Conservation (phyloP, 768 basidiomycete species). For the Boletus rubroflammeus region DNA sequence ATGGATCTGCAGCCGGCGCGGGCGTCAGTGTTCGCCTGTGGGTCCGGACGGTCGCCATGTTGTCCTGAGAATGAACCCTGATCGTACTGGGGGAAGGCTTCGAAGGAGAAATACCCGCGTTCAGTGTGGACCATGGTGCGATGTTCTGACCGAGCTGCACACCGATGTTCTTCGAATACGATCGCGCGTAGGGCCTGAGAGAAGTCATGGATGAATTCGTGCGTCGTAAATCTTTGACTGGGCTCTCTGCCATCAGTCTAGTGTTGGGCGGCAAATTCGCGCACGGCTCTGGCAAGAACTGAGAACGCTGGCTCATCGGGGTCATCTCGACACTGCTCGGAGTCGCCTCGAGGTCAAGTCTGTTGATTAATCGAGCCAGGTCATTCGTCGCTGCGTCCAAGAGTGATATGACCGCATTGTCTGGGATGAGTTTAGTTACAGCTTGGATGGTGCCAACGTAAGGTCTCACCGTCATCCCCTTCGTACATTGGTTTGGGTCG, state of each 20-base stretch:
- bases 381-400: constrained; percentile 81
- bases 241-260: constrained; percentile 32
- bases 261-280: constrained; percentile 34
- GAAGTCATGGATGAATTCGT: constrained; percentile 44
- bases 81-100: constrained; percentile 28
- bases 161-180: constrained; percentile 19
- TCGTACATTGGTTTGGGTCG: constrained; percentile 49
- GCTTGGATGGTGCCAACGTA: neutral
- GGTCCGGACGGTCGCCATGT: constrained; percentile 22
- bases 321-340: constrained; percentile 53
- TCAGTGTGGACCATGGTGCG: constrained; percentile 56
- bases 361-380: constrained; percentile 71
- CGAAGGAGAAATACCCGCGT: constrained; percentile 37
- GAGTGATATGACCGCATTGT: constrained; percentile 57
- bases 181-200: constrained; percentile 47
- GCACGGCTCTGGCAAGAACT: constrained; percentile 13
- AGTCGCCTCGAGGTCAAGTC: constrained; percentile 79
- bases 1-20: constrained; percentile 54
- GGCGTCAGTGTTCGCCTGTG: constrained; percentile 59
- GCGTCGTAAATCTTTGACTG: constrained; percentile 34
- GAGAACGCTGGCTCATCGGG: constrained; percentile 34
- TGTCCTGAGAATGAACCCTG: constrained; percentile 25
- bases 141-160: constrained; percentile 52
- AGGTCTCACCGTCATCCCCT: constrained; percentile 42
- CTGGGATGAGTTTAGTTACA: constrained; percentile 6